A percentile compares a stretch with the other conserved stretches of the same genome.
phyloP scores from a whole-genome alignment of 345 rosid genomes.

The Reutealis trisperma region DNA sequence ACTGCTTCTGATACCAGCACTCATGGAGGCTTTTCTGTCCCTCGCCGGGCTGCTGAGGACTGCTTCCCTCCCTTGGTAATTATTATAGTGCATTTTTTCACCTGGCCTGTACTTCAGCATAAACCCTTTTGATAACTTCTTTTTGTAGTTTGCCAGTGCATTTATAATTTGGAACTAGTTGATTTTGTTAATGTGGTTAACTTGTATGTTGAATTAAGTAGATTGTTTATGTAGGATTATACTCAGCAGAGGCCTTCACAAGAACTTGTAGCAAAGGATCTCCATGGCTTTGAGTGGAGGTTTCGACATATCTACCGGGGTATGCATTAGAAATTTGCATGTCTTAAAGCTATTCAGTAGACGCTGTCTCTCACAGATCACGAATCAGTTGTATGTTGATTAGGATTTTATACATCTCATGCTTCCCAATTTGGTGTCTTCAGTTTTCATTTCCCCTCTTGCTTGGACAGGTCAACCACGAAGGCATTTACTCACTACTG shows the following conservation, averaged over 20 bases:
- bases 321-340: slow-evolving; percentile 24
- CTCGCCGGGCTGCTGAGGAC: slow-evolving; percentile 99
- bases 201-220: slow-evolving; percentile 16
- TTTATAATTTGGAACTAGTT: background rate
- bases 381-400: background rate
- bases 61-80: slow-evolving; percentile 98
- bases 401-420: background rate
- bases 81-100: background rate
- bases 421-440: background rate
- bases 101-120: background rate
- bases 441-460: slow-evolving; percentile 4
- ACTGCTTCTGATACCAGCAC: slow-evolving; percentile 99
- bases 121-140: background rate
- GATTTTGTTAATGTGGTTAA: background rate
- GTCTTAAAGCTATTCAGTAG: background rate
- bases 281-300: slow-evolving; percentile 93
- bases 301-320: slow-evolving; percentile 97
- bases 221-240: slow-evolving; percentile 64
- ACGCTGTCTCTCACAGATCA: background rate
- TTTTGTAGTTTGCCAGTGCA: background rate
- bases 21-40: slow-evolving; percentile 98
- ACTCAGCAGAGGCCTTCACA: slow-evolving; percentile 95
- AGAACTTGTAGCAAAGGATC: slow-evolving; percentile 96
- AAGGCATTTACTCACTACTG: slow-evolving; percentile 97
- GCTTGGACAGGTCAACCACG: slow-evolving; percentile 83